phyloP scores from a whole-genome alignment of 176 grass and related monocot genomes.

The Bromus sterilis region DNA sequence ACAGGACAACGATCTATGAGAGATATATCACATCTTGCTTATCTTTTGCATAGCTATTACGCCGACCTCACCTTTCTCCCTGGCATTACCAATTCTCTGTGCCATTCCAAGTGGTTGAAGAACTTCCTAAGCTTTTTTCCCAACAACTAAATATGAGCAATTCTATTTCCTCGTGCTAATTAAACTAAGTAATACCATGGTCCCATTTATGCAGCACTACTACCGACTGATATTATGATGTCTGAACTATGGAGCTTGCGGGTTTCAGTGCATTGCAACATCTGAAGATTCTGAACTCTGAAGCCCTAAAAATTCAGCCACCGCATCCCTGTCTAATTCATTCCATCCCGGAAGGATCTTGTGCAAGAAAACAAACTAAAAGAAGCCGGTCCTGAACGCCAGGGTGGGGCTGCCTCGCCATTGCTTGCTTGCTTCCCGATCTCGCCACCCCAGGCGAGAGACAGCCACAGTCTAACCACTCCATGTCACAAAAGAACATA shows the following conservation, averaged over 20 bases:
- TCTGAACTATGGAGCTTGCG: background rate
- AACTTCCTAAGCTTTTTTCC: background rate
- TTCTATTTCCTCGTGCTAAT: background rate
- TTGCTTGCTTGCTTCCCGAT: constrained; percentile 24
- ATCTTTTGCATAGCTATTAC: background rate
- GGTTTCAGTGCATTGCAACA: background rate
- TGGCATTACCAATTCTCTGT: background rate
- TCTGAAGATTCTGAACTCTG: background rate
- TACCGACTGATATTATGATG: background rate
- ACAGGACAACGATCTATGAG: background rate
- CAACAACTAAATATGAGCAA: background rate
- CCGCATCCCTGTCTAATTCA: background rate
- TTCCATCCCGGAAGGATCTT: background rate
- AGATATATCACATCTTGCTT: background rate
- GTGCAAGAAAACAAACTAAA: background rate
- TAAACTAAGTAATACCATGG: background rate
- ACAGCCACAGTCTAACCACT: constrained; percentile 24
- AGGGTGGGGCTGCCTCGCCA: background rate
- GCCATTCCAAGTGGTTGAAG: background rate
- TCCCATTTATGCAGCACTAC: background rate
- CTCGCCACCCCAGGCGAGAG: constrained; percentile 14
- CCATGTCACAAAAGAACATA: constrained; percentile 1
- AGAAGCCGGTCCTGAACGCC: background rate
- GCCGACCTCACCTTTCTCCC: background rate
- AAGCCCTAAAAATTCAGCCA: background rate